A percentile compares a stretch with the other conserved stretches of the same genome.
Evolutionary conservation across 306 rosid genomes (phyloP).

Genomic region (Ormosia emarginata): DNA sequence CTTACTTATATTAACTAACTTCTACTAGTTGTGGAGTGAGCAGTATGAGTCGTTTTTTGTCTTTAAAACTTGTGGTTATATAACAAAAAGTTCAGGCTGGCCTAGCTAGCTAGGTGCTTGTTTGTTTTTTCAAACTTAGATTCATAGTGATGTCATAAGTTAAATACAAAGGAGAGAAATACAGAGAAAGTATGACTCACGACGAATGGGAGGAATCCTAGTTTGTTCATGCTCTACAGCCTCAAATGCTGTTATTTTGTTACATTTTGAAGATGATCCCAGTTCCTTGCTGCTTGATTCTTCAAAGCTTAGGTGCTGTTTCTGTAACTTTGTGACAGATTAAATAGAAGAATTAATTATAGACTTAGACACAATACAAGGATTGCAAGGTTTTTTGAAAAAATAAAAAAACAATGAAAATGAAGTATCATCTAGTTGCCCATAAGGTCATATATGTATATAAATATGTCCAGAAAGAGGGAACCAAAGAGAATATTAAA

Average conservation of each 20-base stretch:
- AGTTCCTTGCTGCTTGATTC: slow-evolving; percentile 52
- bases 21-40: neutral
- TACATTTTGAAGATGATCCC: slow-evolving; percentile 72
- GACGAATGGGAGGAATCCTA: slow-evolving; percentile 80
- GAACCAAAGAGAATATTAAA: neutral
- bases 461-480: neutral
- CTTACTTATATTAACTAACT: neutral
- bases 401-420: neutral
- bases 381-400: neutral
- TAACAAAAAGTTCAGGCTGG: slow-evolving; percentile 3
- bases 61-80: neutral
- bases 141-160: neutral
- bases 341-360: neutral
- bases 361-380: neutral
- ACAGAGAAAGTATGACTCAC: slow-evolving; percentile 44
- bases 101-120: neutral
- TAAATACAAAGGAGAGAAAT: neutral
- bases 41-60: neutral
- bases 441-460: neutral
- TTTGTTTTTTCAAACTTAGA: slow-evolving; percentile 5
- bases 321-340: slow-evolving; percentile 38
- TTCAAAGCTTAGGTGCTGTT: slow-evolving; percentile 54
- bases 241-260: slow-evolving; percentile 50
- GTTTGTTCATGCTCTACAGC: slow-evolving; percentile 61
- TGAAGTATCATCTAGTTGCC: neutral